Conservation (phyloP, 495 filamentous ascomycete genomes). For the Penicillium soppii region DNA sequence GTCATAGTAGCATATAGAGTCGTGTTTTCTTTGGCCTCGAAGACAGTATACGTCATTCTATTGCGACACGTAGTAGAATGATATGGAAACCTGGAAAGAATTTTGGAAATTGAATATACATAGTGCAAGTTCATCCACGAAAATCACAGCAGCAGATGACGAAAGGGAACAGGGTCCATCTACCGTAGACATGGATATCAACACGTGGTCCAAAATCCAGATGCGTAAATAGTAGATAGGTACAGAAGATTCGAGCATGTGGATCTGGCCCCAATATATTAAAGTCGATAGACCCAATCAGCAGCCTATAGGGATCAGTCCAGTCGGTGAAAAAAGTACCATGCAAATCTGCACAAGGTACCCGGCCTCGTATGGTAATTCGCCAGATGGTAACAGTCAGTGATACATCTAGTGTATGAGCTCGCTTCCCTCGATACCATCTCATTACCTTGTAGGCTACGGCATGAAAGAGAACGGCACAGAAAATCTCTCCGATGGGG, state of each 20-base stretch:
- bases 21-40: no score
- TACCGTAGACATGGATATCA: not conserved
- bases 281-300: not conserved
- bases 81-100: not conserved
- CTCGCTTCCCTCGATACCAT: not conserved
- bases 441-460: not conserved
- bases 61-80: no score
- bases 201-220: not conserved
- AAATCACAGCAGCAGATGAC: slow-evolving; percentile 8
- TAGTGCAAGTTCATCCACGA: slow-evolving; percentile 10
- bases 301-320: not conserved
- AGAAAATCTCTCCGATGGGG: not conserved
- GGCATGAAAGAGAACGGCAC: not conserved
- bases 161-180: not conserved
- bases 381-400: not conserved
- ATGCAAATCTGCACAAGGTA: not conserved
- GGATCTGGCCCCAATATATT: not conserved
- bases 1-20: not conserved
- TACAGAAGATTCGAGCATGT: not conserved
- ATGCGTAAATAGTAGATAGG: not conserved
- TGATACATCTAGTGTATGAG: not conserved
- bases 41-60: no score
- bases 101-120: slow-evolving; percentile 6
- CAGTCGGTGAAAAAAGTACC: not conserved
- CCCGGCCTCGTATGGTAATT: slow-evolving; percentile 3